Conservation (phyloP, 1,139 yeast species). For the Pichia sp. region DNA sequence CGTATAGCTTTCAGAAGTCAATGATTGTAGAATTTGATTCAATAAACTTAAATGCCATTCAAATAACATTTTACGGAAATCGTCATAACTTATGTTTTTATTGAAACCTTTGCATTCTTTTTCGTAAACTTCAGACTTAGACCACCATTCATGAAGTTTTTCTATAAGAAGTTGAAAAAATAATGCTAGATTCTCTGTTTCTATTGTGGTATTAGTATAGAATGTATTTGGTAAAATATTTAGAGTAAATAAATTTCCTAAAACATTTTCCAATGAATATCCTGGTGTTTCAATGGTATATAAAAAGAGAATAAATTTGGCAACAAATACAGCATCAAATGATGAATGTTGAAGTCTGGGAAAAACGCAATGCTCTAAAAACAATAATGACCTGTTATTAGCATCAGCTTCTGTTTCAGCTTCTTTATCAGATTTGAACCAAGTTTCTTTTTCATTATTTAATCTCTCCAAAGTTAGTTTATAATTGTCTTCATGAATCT, state of each 20-base stretch:
- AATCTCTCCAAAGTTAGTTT: conserved; percentile 30
- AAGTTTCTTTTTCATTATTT: conserved; percentile 28
- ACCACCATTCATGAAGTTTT: conserved; percentile 35
- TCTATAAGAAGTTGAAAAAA: conserved; percentile 57
- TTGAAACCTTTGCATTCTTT: conserved; percentile 29
- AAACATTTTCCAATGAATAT: conserved; percentile 39
- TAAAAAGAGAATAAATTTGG: conserved; percentile 52
- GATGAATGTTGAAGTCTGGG: conserved; percentile 81
- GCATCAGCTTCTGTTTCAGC: conserved; percentile 21
- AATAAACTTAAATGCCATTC: conserved; percentile 51
- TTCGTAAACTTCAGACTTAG: conserved; percentile 27
- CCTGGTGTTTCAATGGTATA: conserved; percentile 40
- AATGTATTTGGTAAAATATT: conserved; percentile 48
- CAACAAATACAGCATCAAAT: conserved; percentile 72
- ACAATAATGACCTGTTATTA: conserved; percentile 18
- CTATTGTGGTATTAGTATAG: conserved; percentile 66
- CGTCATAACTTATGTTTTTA: conserved; percentile 29
- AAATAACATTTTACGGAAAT: conserved; percentile 40
- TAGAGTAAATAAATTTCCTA: conserved; percentile 46
- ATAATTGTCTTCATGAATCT: conserved; percentile 34
- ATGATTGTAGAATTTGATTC: conserved; percentile 41
- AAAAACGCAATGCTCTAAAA: conserved; percentile 56
- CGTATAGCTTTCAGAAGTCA: conserved; percentile 63
- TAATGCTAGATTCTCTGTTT: conserved; percentile 78
- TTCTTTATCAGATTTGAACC: conserved; percentile 29